These are phyloP conservation scores for Mycena olivaceomarginata DNA, from an alignment of 768 basidiomycete genomes.

Conservation along the genomic window DNA sequence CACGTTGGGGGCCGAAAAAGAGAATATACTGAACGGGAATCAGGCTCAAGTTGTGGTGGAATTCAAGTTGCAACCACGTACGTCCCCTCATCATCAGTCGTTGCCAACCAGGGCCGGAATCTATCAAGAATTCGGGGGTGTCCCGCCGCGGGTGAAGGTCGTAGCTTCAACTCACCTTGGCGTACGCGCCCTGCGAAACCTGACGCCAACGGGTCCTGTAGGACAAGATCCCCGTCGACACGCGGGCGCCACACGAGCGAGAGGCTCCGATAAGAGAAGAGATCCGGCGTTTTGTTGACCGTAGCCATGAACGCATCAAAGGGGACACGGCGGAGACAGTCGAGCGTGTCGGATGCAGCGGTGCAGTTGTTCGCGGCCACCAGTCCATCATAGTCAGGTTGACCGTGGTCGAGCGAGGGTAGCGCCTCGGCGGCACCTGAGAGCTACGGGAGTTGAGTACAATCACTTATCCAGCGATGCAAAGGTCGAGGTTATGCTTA, in stretches of 20 bases:
- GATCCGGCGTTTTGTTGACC: constrained; percentile 53
- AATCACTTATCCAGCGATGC: neutral
- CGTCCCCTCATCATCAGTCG: neutral
- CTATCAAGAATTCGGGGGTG: neutral
- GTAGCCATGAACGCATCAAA: constrained; percentile 54
- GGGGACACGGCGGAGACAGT: constrained; percentile 57
- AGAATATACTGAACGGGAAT: too few species aligned
- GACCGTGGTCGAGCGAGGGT: neutral
- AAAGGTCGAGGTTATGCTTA: neutral
- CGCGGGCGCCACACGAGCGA: constrained; percentile 59
- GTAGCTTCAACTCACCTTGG: neutral
- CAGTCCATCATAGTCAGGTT: too few species aligned
- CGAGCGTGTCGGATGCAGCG: constrained; percentile 50
- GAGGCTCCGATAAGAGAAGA: constrained; percentile 55
- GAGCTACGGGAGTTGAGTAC: neutral
- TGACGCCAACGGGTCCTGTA: too few species aligned
- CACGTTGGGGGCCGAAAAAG: too few species aligned
- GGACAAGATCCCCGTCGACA: too few species aligned
- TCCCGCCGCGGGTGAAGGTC: neutral
- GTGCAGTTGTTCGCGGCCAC: constrained; percentile 46
- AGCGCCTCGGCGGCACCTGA: too few species aligned
- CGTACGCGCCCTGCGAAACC: too few species aligned
- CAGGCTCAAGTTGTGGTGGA: too few species aligned
- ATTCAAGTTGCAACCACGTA: too few species aligned
- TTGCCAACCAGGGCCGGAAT: neutral